Evolutionary conservation across 495 filamentous ascomycete species (phyloP).

Genomic region (Trypethelium eluteriae): DNA sequence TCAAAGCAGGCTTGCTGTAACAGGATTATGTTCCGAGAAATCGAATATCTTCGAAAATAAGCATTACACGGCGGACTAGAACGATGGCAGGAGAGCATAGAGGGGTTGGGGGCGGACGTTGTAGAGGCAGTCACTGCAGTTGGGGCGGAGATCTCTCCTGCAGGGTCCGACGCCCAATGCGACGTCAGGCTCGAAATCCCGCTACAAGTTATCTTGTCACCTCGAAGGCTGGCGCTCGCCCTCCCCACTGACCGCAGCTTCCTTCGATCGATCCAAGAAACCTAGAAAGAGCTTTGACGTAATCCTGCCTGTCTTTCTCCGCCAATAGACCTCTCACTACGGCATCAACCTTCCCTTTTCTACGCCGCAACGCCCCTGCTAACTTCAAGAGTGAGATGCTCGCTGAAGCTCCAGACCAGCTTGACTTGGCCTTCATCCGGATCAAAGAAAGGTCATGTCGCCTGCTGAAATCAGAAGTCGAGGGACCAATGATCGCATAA

Average conservation of each 20-base stretch:
- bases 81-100: no score
- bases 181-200: slow-evolving; percentile 10
- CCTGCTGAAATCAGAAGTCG: slow-evolving; percentile 15
- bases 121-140: no score
- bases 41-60: no score
- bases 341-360: not conserved
- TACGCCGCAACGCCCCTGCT: not conserved
- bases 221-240: not conserved
- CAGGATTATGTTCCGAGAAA: no score
- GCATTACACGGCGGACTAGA: no score
- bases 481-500: slow-evolving; percentile 32
- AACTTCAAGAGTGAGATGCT: slow-evolving; percentile 6
- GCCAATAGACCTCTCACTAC: not conserved
- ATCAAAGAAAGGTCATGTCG: slow-evolving; percentile 20
- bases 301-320: not conserved
- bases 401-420: not conserved
- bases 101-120: no score
- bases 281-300: not conserved
- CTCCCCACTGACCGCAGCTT: not conserved
- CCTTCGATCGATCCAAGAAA: not conserved
- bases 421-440: not conserved
- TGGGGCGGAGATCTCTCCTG: not conserved
- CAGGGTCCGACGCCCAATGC: slow-evolving; percentile 2
- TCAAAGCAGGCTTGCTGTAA: no score
- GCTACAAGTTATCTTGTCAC: not conserved